Evolutionary conservation across 345 rosid genomes (phyloP).

Genomic region (Psidium friedrichsthalianum): DNA sequence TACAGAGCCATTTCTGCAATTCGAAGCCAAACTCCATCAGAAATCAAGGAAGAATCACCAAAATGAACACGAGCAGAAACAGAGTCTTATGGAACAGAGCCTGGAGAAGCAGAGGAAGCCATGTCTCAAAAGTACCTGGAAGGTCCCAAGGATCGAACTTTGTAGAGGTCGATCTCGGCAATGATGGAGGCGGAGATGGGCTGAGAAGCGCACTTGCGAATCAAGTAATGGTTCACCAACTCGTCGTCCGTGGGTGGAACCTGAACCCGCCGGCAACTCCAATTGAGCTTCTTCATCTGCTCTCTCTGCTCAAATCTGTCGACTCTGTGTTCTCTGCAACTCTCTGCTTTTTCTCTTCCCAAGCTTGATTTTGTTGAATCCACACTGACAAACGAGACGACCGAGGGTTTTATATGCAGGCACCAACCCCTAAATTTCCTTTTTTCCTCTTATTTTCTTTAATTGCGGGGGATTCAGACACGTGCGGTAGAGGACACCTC

Average conservation of each 20-base stretch:
- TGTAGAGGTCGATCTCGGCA: constrained; percentile 85
- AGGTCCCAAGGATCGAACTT: constrained; percentile 80
- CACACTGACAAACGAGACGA: neutral
- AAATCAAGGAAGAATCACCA: neutral
- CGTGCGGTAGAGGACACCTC: neutral
- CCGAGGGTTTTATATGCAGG: neutral
- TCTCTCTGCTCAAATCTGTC: neutral
- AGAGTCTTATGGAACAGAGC: neutral
- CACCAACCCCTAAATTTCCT: neutral
- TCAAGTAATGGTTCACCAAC: constrained; percentile 61
- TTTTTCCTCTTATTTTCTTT: no score
- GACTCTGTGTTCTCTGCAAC: neutral
- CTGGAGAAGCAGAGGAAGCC: neutral
- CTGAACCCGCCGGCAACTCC: constrained; percentile 76
- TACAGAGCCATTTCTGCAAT: constrained; percentile 54
- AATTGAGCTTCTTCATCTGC: constrained; percentile 14
- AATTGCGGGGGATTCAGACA: neutral
- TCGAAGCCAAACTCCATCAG: constrained; percentile 26
- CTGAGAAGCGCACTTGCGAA: constrained; percentile 51
- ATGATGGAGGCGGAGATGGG: constrained; percentile 57
- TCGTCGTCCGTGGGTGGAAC: constrained; percentile 94
- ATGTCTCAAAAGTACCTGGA: constrained; percentile 40
- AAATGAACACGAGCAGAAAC: neutral
- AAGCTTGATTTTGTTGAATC: neutral
- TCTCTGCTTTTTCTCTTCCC: neutral